A percentile compares a stretch with the other conserved stretches of the same genome.
phyloP scores from a whole-genome alignment of 495 filamentous ascomycete genomes.

The Penicillium robsamsonii region DNA sequence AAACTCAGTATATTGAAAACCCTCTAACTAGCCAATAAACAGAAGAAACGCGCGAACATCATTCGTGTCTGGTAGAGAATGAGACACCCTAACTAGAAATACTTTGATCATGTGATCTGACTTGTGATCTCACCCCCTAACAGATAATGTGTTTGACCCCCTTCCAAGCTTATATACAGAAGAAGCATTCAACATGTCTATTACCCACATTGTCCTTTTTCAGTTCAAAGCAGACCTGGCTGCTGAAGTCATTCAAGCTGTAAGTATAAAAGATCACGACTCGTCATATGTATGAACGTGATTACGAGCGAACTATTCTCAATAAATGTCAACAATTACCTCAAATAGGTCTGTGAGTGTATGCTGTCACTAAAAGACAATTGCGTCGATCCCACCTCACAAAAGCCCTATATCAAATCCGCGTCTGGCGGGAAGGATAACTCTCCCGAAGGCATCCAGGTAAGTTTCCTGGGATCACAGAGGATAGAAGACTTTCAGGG shows the following conservation, averaged over 20 bases:
- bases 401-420: constrained; percentile 50
- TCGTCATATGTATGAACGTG: neutral
- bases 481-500: neutral
- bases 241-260: constrained; percentile 46
- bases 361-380: constrained; percentile 39
- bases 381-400: constrained; percentile 45
- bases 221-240: constrained; percentile 52
- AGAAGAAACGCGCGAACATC: too few species aligned
- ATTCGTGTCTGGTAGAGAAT: neutral
- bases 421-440: constrained; percentile 61
- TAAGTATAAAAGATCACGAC: constrained; percentile 26
- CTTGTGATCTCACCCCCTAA: neutral
- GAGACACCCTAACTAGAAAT: neutral
- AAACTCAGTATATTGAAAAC: too few species aligned
- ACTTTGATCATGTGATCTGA: neutral
- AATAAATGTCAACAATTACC: constrained; percentile 1
- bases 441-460: constrained; percentile 62
- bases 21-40: too few species aligned
- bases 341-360: constrained; percentile 26
- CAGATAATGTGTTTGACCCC: neutral
- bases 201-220: constrained; percentile 62
- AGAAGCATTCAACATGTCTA: constrained; percentile 35
- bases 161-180: neutral
- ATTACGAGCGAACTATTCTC: neutral
- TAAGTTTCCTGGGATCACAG: constrained; percentile 26